A percentile compares a stretch with the other conserved stretches of the same genome.
These are phyloP conservation scores for Urtica urens DNA, from an alignment of 306 rosid species.

Conservation along the genomic window DNA sequence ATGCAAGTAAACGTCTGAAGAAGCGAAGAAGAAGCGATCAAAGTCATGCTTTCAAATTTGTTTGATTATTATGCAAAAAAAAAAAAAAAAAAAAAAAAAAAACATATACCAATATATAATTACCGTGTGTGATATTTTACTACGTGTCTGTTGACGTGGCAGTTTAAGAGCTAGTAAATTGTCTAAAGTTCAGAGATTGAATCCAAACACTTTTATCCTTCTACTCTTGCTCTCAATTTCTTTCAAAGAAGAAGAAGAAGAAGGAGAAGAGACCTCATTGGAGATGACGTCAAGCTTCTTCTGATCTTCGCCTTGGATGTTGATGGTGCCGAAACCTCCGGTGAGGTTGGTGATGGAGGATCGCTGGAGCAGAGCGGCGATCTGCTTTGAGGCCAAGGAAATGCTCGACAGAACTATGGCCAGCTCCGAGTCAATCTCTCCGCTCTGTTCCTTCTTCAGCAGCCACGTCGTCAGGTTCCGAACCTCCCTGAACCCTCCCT, in stretches of 20 bases:
- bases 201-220: background rate
- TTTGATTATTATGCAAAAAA: no score
- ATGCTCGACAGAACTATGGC: conserved; percentile 32
- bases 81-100: no score
- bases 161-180: no score
- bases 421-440: conserved; percentile 28
- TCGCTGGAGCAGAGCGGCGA: conserved; percentile 31
- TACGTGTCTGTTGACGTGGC: no score
- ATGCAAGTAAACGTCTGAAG: no score
- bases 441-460: conserved; percentile 27
- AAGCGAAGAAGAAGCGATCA: no score
- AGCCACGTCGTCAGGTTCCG: conserved; percentile 33
- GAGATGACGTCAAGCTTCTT: conserved; percentile 39
- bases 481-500: background rate
- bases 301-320: conserved; percentile 39
- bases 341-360: conserved; percentile 30
- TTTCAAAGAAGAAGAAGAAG: background rate
- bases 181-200: background rate
- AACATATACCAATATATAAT: no score
- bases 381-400: conserved; percentile 32
- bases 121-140: no score
- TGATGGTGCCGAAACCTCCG: conserved; percentile 26
- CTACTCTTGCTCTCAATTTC: background rate
- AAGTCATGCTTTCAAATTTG: no score
- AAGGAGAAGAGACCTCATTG: conserved; percentile 16